Evolutionary conservation across 176 grass and related monocot species (phyloP).

Genomic region (Oryza punctata): DNA sequence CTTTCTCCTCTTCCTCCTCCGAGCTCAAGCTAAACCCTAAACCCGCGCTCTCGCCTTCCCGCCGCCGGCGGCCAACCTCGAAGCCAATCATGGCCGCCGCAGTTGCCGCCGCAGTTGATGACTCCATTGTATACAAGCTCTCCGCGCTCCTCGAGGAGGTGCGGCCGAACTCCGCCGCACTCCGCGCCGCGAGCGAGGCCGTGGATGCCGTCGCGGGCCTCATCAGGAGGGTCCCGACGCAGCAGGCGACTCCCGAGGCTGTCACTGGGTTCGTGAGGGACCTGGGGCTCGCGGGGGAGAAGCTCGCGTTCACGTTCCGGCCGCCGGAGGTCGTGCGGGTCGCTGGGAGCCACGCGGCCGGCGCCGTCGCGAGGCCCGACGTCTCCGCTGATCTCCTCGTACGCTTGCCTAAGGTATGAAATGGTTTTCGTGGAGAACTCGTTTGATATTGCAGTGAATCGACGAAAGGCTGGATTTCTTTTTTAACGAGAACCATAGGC

Average conservation of each 20-base stretch:
- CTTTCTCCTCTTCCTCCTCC: neutral
- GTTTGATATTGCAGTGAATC: neutral
- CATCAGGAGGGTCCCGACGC: conserved; percentile 55
- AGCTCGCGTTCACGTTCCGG: conserved; percentile 65
- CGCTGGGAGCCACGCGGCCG: conserved; percentile 63
- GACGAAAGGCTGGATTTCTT: neutral
- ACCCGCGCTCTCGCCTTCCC: conserved; percentile 26
- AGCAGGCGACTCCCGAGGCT: conserved; percentile 41
- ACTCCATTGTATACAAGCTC: conserved; percentile 64
- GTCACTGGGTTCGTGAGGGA: conserved; percentile 67
- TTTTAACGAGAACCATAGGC: neutral
- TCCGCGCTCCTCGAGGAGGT: conserved; percentile 59
- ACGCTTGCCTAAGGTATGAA: conserved; percentile 82
- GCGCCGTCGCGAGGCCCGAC: conserved; percentile 66
- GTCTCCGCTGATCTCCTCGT: conserved; percentile 70
- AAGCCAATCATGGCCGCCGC: conserved; percentile 29
- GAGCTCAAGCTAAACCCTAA: conserved; percentile 49
- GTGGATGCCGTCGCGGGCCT: conserved; percentile 54
- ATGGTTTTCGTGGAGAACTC: neutral
- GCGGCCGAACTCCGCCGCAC: conserved; percentile 32
- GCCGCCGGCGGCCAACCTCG: conserved; percentile 40
- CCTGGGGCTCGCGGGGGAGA: conserved; percentile 48
- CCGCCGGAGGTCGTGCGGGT: conserved; percentile 58
- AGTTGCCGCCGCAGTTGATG: neutral
- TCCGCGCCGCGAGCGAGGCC: conserved; percentile 44